phyloP scores from a whole-genome alignment of 257 asterid genomes.

The Fraxinus excelsior region DNA sequence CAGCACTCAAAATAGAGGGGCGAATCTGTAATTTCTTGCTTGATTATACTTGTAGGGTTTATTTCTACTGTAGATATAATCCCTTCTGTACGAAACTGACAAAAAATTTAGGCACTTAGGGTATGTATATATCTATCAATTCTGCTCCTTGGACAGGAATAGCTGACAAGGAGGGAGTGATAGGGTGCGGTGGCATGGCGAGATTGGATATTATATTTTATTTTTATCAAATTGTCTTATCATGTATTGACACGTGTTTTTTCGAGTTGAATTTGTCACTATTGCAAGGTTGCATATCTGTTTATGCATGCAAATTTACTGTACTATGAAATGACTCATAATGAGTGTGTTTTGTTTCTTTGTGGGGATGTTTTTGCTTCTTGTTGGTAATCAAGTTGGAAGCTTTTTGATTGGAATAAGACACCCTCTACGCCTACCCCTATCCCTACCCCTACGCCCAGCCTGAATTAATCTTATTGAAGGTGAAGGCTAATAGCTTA shows the following conservation, averaged over 20 bases:
- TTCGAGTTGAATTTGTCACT: too few species aligned
- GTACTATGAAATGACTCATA: slow-evolving; percentile 30
- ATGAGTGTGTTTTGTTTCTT: slow-evolving; percentile 29
- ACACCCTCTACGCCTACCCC: not conserved
- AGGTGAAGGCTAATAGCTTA: slow-evolving; percentile 36
- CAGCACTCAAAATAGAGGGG: not conserved
- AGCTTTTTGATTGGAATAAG: slow-evolving; percentile 37
- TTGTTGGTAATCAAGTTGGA: slow-evolving; percentile 28
- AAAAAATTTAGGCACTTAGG: slow-evolving; percentile 43
- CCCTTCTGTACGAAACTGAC: slow-evolving; percentile 37
- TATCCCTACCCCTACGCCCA: not conserved
- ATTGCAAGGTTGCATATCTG: not conserved
- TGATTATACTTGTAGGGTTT: slow-evolving; percentile 1
- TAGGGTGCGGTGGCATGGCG: too few species aligned
- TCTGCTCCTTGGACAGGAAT: too few species aligned
- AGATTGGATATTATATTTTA: too few species aligned
- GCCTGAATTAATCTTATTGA: not conserved
- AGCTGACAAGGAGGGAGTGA: too few species aligned
- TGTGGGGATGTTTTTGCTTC: slow-evolving; percentile 18
- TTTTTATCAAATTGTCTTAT: too few species aligned
- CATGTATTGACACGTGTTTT: too few species aligned
- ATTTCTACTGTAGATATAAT: slow-evolving; percentile 16
- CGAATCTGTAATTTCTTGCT: not conserved
- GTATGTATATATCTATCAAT: slow-evolving; percentile 34
- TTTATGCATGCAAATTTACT: slow-evolving; percentile 57